Percentiles rank a stretch among this genome's conserved stretches.
Conservation (phyloP, 2,329 filamentous ascomycete genomes). For the Nothophaeocryptopus gaeumannii region DNA sequence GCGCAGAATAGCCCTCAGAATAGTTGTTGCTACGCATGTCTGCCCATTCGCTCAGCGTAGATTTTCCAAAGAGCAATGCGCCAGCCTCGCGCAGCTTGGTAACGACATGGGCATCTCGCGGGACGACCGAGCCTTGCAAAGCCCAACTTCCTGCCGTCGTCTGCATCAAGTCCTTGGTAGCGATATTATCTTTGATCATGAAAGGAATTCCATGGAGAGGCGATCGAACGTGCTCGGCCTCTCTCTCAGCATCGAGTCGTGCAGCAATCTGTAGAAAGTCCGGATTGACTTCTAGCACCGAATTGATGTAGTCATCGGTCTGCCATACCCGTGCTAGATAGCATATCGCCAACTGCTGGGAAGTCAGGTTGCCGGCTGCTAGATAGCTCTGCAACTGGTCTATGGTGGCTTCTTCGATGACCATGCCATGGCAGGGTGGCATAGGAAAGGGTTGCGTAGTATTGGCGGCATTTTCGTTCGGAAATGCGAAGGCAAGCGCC, state of each 20-base stretch:
- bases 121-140: slow-evolving; percentile 63
- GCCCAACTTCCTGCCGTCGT: slow-evolving; percentile 71
- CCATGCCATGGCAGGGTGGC: slow-evolving; percentile 58
- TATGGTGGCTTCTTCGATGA: slow-evolving; percentile 67
- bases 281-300: slow-evolving; percentile 62
- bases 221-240: slow-evolving; percentile 55
- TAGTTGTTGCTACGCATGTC: slow-evolving; percentile 67
- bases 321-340: slow-evolving; percentile 62
- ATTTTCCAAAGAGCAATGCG: slow-evolving; percentile 68
- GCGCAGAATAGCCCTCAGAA: slow-evolving; percentile 64
- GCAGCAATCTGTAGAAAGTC: slow-evolving; percentile 63
- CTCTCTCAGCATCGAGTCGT: slow-evolving; percentile 59
- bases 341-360: slow-evolving; percentile 59
- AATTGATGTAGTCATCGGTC: slow-evolving; percentile 65
- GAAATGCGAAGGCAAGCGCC: slow-evolving; percentile 27
- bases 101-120: slow-evolving; percentile 66
- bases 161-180: slow-evolving; percentile 66
- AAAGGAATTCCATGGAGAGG: slow-evolving; percentile 74
- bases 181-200: slow-evolving; percentile 72
- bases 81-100: slow-evolving; percentile 61
- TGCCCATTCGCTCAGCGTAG: slow-evolving; percentile 71
- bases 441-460: slow-evolving; percentile 57
- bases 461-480: slow-evolving; percentile 28
- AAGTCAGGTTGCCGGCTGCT: slow-evolving; percentile 54
- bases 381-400: slow-evolving; percentile 63